Percentiles rank a stretch among this genome's conserved stretches.
These are phyloP conservation scores for Penicillium olsonii DNA, from an alignment of 2,329 filamentous ascomycete genomes.

Conservation along the genomic window DNA sequence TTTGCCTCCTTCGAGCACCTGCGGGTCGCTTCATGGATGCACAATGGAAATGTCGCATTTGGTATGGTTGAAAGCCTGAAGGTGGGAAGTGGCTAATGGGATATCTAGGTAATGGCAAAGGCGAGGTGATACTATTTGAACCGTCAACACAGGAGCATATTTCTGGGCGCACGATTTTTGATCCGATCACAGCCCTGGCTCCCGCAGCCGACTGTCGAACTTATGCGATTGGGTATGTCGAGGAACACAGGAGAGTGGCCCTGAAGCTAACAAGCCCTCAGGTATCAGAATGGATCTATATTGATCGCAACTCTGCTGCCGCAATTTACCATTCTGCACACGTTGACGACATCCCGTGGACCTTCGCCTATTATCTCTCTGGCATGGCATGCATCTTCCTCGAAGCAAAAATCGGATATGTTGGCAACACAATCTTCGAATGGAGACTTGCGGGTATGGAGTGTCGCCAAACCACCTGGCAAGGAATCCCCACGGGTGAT, in stretches of 20 bases:
- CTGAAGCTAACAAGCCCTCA: constrained; percentile 39
- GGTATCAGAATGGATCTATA: constrained; percentile 93
- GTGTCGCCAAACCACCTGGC: constrained; percentile 77
- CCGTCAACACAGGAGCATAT: constrained; percentile 90
- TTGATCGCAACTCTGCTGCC: constrained; percentile 87
- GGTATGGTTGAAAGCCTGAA: constrained; percentile 58
- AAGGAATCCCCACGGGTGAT: constrained; percentile 83
- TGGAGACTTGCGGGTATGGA: constrained; percentile 94
- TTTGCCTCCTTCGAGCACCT: constrained; percentile 90
- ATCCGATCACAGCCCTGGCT: constrained; percentile 90
- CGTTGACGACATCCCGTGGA: constrained; percentile 76
- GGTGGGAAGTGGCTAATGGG: constrained; percentile 15
- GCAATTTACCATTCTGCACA: constrained; percentile 91
- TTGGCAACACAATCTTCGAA: constrained; percentile 88
- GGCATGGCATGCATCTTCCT: constrained; percentile 94
- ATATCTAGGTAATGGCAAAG: constrained; percentile 78
- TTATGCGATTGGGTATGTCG: constrained; percentile 85
- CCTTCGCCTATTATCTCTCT: constrained; percentile 86
- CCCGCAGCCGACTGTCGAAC: constrained; percentile 87
- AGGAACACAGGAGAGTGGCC: constrained; percentile 3
- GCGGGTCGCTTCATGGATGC: constrained; percentile 88
- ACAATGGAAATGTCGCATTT: constrained; percentile 94
- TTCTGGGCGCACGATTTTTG: constrained; percentile 87
- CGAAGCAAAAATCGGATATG: constrained; percentile 97
- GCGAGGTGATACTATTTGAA: constrained; percentile 92